Conservation (phyloP, 345 rosid genomes). For the Garcia nutans region DNA sequence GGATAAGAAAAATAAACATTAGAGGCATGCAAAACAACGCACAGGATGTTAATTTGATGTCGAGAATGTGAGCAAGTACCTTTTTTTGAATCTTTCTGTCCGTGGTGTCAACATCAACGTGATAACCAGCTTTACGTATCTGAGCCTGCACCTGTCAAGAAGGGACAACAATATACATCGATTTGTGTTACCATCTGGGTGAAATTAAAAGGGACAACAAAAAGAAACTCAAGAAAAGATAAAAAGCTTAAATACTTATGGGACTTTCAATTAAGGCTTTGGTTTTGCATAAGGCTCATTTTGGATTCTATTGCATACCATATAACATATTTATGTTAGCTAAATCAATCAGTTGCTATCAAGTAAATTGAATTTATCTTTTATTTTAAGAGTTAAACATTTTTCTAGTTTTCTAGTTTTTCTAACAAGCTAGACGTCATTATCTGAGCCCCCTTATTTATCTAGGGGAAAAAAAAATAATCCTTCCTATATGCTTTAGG, state of each 20-base stretch:
- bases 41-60: background rate
- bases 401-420: no score
- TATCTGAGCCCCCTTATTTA: no score
- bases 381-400: no score
- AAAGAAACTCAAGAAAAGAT: background rate
- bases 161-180: conserved; percentile 6
- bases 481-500: no score
- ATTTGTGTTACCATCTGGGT: background rate
- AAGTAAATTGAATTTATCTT: background rate
- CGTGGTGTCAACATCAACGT: conserved; percentile 71
- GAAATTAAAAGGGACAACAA: background rate
- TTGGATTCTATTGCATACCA: background rate
- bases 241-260: background rate
- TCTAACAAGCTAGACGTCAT: no score
- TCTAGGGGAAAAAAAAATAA: no score
- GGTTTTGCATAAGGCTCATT: background rate
- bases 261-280: background rate
- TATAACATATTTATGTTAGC: background rate
- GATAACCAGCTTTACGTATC: conserved; percentile 72
- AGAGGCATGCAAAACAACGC: background rate
- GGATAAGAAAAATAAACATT: background rate
- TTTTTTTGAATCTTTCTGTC: conserved; percentile 91
- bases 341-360: background rate
- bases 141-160: conserved; percentile 53
- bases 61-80: conserved; percentile 38